phyloP scores from a whole-genome alignment of 106 monocot species.

The Acorus calamus region DNA sequence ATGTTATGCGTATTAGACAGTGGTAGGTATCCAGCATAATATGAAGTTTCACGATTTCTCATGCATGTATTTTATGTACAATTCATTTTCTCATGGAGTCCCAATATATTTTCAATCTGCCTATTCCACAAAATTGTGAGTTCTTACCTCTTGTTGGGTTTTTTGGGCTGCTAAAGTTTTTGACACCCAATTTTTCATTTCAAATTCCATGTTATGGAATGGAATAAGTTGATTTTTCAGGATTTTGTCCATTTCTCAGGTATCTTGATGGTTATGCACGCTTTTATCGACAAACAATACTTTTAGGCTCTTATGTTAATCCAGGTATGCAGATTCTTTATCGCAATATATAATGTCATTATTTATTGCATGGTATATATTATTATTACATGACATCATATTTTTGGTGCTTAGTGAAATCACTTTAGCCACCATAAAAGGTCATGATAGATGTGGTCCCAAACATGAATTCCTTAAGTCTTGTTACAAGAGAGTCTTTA shows the following conservation, averaged over 20 bases:
- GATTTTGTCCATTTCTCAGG: conserved; percentile 28
- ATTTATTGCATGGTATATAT: too few species aligned
- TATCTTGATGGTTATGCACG: conserved; percentile 82
- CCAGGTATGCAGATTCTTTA: conserved; percentile 36
- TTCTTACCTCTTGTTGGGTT: not conserved
- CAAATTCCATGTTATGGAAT: too few species aligned
- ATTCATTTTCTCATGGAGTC: not conserved
- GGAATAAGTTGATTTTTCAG: not conserved
- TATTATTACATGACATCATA: too few species aligned
- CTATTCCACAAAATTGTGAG: not conserved
- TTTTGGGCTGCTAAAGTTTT: too few species aligned
- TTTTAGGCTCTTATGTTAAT: conserved; percentile 63
- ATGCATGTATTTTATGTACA: not conserved
- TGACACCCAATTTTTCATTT: too few species aligned
- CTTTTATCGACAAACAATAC: conserved; percentile 89
- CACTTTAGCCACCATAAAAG: too few species aligned
- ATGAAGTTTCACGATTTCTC: not conserved
- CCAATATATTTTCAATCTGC: not conserved
- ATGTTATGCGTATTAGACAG: conserved; percentile 86
- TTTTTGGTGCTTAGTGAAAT: too few species aligned
- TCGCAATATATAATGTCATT: too few species aligned
- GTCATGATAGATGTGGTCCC: too few species aligned
- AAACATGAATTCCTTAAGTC: not conserved
- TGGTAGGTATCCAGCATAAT: conserved; percentile 38
- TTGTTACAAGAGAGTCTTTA: not conserved